Evolutionary conservation across 306 rosid species (phyloP), one percentile per base, ranked within the genome.

Genomic region (Macrotyloma uniflorum): DNA sequence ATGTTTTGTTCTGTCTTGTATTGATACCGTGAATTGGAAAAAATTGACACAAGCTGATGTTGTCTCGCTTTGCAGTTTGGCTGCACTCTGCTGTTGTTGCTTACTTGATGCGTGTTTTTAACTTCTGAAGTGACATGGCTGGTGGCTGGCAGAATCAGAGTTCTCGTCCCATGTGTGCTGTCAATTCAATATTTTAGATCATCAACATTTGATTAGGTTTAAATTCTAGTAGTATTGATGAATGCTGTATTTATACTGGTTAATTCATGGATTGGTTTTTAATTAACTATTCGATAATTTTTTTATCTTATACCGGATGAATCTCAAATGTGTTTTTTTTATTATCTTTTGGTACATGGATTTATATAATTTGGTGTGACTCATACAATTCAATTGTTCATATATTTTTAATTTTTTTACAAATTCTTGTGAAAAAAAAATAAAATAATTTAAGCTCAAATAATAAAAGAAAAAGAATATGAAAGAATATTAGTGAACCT

Each of bases 11-110:
- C 40, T 62, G 47, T 66, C 63, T 38, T 13, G 16, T 66, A 5
- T 62, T 24, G 30, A 23, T 65, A n/a, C 53, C 19, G 8, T 67
- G 38, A 40, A 19, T 36, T 55, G 33, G 18, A 32, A 14, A 51
- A 40, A 73, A 61, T 1, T 46, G 14, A 54, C 55, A 45, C 24
- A 50, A 10, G 46, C 47, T 67, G 74, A 7, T 61, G 2, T 22
- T 74, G 42, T 74, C 20, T 67, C 43, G 23, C 43, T 45, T 23
- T 67, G 55, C 73, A 82, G 88, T 79, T 66, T 83, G 74, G 89
- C 89, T 18, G 86, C 89, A 76, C 86, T 86, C 3, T 79, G 89
- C 75, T 79, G 89, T 57, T 83, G 83, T 16, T 83, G 89, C 23
- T 36, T 86, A n/a, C 75, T 86, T 5, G 89, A 86, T 6, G 86